These are phyloP conservation scores for Leucocoprinus leucothites DNA, from an alignment of 768 basidiomycete species.

Conservation along the genomic window DNA sequence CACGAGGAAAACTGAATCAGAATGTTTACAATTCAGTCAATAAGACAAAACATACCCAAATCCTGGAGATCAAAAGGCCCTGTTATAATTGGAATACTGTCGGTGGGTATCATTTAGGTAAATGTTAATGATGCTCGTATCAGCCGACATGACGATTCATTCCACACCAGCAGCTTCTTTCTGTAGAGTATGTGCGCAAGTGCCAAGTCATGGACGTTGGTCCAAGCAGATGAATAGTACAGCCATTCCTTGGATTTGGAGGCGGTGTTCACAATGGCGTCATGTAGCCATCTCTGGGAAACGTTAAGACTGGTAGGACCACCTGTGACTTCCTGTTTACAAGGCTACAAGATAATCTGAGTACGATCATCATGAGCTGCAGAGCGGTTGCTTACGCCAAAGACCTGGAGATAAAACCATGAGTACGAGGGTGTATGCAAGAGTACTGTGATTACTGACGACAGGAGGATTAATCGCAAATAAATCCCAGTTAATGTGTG, in stretches of 20 bases:
- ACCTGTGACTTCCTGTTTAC: conserved; percentile 36
- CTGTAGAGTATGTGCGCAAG: conserved; percentile 53
- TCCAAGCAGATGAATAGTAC: conserved; percentile 25
- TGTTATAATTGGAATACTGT: too few relatives aligned
- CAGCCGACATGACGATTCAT: conserved; percentile 47
- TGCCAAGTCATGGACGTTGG: conserved; percentile 57
- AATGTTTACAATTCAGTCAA: too few relatives aligned
- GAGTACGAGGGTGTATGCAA: too few relatives aligned
- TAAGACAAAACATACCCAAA: too few relatives aligned
- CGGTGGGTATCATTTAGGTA: too few relatives aligned
- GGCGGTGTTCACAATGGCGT: conserved; percentile 20
- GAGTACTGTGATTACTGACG: conserved; percentile 23
- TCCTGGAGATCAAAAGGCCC: too few relatives aligned
- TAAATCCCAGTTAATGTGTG: conserved; percentile 46
- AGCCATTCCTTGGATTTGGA: conserved; percentile 20
- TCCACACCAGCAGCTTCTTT: conserved; percentile 52
- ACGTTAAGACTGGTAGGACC: conserved; percentile 33
- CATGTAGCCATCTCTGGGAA: conserved; percentile 29
- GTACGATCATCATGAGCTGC: background rate
- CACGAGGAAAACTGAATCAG: too few relatives aligned
- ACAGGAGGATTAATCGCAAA: conserved; percentile 53
- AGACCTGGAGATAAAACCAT: conserved; percentile 19
- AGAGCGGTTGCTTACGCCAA: conserved; percentile 22
- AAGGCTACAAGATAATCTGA: conserved; percentile 28
- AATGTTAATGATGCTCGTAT: conserved; percentile 15